Evolutionary conservation across 345 rosid species (phyloP).

Genomic region (Ceriops decandra): DNA sequence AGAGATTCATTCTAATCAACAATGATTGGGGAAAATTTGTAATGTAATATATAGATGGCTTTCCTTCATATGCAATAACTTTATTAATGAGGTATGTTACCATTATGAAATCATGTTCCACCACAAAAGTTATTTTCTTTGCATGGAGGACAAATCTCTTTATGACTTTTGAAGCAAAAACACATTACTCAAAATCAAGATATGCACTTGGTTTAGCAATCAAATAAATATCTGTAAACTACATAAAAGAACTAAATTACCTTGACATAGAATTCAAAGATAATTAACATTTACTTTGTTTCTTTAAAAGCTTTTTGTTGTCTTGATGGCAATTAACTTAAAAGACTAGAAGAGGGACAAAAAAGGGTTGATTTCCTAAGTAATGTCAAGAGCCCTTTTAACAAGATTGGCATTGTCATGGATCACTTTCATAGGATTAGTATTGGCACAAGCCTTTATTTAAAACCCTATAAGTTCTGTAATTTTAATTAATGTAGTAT

Average conservation of each 20-base stretch:
- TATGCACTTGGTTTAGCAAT: conserved; percentile 99
- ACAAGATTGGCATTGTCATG: too few species aligned
- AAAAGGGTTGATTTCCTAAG: too few species aligned
- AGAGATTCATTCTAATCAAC: conserved; percentile 96
- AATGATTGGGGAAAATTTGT: conserved; percentile 93
- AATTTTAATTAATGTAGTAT: too few species aligned
- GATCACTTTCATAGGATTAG: too few species aligned
- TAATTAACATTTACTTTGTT: too few species aligned
- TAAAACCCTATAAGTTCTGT: too few species aligned
- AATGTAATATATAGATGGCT: conserved; percentile 73
- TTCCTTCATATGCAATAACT: conserved; percentile 91
- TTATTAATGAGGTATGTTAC: conserved; percentile 89
- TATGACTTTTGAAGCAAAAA: conserved; percentile 94
- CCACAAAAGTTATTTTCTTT: conserved; percentile 97
- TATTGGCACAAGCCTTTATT: too few species aligned
- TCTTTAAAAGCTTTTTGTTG: too few species aligned
- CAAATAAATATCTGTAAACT: conserved; percentile 97
- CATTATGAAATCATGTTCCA: conserved; percentile 98
- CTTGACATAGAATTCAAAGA: not conserved
- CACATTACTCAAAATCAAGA: conserved; percentile 99
- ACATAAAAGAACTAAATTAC: not conserved
- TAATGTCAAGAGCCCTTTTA: too few species aligned
- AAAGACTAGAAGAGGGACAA: too few species aligned
- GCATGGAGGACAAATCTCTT: conserved; percentile 97
- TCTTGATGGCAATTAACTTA: too few species aligned